Evolutionary conservation across 768 basidiomycete species (phyloP).

Genomic region (Boletellus ananas): DNA sequence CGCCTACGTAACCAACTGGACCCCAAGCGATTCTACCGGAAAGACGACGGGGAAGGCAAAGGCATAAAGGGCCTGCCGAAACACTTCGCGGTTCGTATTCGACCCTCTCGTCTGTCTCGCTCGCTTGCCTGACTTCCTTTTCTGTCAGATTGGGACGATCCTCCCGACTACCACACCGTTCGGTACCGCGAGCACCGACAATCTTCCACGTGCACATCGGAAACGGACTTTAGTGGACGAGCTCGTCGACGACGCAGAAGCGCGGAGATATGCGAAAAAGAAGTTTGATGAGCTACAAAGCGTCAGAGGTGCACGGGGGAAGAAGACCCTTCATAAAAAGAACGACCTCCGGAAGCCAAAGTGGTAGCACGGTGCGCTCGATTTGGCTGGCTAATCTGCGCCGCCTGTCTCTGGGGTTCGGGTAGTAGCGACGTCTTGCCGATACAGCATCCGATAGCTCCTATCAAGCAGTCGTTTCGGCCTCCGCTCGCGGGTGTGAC

Average conservation of each 20-base stretch:
- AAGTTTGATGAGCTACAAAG: conserved; percentile 80
- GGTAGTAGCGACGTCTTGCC: background rate
- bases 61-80: conserved; percentile 83
- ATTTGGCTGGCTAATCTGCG: conserved; percentile 6
- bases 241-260: conserved; percentile 83
- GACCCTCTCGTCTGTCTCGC: background rate
- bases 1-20: conserved; percentile 85
- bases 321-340: conserved; percentile 64
- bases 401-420: conserved; percentile 3
- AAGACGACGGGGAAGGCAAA: conserved; percentile 81
- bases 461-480: background rate
- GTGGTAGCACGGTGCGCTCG: conserved; percentile 46
- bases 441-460: background rate
- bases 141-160: conserved; percentile 71
- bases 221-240: conserved; percentile 88
- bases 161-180: conserved; percentile 69
- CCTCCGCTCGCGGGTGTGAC: background rate
- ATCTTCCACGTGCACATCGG: conserved; percentile 62
- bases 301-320: conserved; percentile 64
- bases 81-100: conserved; percentile 73
- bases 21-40: conserved; percentile 87
- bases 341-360: conserved; percentile 60
- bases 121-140: conserved; percentile 6
- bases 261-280: conserved; percentile 84
- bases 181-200: conserved; percentile 63